These are phyloP conservation scores for Astragalus glycyphyllos DNA, from an alignment of 306 rosid species.

Conservation along the genomic window DNA sequence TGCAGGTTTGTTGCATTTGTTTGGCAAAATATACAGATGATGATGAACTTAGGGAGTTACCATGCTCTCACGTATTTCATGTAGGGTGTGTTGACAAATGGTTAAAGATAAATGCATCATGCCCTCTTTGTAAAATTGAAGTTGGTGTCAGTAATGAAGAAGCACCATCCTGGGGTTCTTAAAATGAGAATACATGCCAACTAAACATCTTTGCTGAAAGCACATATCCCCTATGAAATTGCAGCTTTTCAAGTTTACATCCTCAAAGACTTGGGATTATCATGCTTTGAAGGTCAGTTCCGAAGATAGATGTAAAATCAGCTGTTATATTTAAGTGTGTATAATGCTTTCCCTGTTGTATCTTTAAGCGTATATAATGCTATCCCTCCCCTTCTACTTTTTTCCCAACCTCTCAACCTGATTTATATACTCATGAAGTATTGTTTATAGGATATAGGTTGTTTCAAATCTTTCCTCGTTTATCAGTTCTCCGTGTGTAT, in stretches of 20 bases:
- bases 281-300: slow-evolving; percentile 33
- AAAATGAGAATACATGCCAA: slow-evolving; percentile 9
- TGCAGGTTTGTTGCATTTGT: slow-evolving; percentile 80
- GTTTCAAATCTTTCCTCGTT: slow-evolving; percentile 17
- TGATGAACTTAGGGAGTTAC: slow-evolving; percentile 74
- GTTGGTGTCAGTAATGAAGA: slow-evolving; percentile 46
- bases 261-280: slow-evolving; percentile 13
- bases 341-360: neutral
- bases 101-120: slow-evolving; percentile 77
- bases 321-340: slow-evolving; percentile 19
- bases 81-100: slow-evolving; percentile 75
- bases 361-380: slow-evolving; percentile 13
- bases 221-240: slow-evolving; percentile 9
- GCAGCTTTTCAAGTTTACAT: slow-evolving; percentile 32
- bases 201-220: slow-evolving; percentile 5
- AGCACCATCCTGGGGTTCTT: slow-evolving; percentile 50
- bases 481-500: slow-evolving; percentile 12
- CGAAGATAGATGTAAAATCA: slow-evolving; percentile 9
- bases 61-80: slow-evolving; percentile 75
- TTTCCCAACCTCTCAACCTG: neutral
- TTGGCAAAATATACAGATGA: slow-evolving; percentile 66
- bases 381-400: too few relatives aligned
- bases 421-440: slow-evolving; percentile 12
- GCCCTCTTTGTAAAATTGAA: slow-evolving; percentile 77
- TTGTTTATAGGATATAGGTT: slow-evolving; percentile 30